Evolutionary conservation across 306 rosid species (phyloP).

Genomic region (Lathyrus sativus): DNA sequence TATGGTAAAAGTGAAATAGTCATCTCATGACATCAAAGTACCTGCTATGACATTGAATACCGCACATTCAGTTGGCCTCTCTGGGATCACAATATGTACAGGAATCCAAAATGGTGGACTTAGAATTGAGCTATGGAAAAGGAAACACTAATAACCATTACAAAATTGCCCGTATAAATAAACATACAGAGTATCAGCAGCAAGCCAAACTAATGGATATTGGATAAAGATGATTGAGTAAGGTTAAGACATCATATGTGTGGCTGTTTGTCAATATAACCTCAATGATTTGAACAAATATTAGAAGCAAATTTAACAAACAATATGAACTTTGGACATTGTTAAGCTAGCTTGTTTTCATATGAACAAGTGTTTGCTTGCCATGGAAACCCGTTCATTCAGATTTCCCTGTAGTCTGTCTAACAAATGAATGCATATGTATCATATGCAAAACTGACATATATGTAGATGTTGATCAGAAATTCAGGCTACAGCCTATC

Average conservation of each 20-base stretch:
- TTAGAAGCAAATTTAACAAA: constrained; percentile 7
- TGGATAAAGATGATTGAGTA: neutral
- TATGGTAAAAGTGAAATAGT: constrained; percentile 16
- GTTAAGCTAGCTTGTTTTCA: too few species aligned
- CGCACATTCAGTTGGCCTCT: constrained; percentile 93
- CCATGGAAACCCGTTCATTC: too few species aligned
- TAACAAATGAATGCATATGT: neutral
- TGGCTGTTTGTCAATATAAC: constrained; percentile 5
- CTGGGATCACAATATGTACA: constrained; percentile 86
- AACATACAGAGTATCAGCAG: constrained; percentile 14
- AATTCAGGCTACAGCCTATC: too few species aligned
- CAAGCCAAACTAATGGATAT: constrained; percentile 18
- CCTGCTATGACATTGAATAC: constrained; percentile 90
- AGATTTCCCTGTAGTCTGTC: too few species aligned
- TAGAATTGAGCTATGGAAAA: constrained; percentile 63
- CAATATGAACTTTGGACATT: neutral
- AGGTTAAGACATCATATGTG: constrained; percentile 13
- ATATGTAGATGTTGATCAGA: too few species aligned
- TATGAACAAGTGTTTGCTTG: too few species aligned
- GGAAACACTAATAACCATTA: constrained; percentile 25
- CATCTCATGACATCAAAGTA: constrained; percentile 40
- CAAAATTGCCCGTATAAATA: constrained; percentile 24
- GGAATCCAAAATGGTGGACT: constrained; percentile 97
- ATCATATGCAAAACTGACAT: too few species aligned
- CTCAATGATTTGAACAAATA: constrained; percentile 6